Evolutionary conservation across 176 grass and related monocot genomes (phyloP), one percentile per base, ranked within the genome.

Genomic region (Phyllostachys edulis): DNA sequence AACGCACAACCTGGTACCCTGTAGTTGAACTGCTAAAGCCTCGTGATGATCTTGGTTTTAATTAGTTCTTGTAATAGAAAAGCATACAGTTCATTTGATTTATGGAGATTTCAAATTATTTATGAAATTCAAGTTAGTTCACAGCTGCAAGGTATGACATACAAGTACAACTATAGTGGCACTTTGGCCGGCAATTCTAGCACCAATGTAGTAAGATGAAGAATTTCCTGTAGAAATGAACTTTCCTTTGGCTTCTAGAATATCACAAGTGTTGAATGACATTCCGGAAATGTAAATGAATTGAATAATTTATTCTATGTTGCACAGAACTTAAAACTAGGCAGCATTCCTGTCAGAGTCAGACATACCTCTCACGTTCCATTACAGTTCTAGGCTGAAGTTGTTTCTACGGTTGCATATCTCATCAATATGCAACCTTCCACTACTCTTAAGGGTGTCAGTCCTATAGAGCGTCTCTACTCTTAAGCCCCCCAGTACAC

Each of bases 61-160:
- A 5, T 66, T 50, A 20, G 15, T 27, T 69, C 21, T 24, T 54
- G 2, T 60, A 82, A 82, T 60, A 59, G n/a, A 69, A 26, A 42
- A 59, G 23, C 3, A 29, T 61, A 21, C 10, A 41, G 20, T 59
- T 56, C 36, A 69, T 70, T 7, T 82, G 21, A 69, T 40, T 39
- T 67, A 16, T 81, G 29, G 21, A 59, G 21, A 70, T 70, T 70
- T 81, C 5, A 41, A 69, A 59, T 59, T 23, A 57, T 82, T 44
- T 21, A 46, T 60, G 67, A 26, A 69, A 23, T 17, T 71, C 60
- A 9, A n/a, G 5, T 57, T 1, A 9, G n/a, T 69, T 34, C 32
- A 34, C 32, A 34, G 32, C 32, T 34, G 78, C 14, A 50, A 67
- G 32, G 42, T 50, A 79, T 79, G 42, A 14, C 42, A 81, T 68